Evolutionary conservation across 352 stramenopile species (phyloP).

Genomic region (Halophytophthora batemanensis): DNA sequence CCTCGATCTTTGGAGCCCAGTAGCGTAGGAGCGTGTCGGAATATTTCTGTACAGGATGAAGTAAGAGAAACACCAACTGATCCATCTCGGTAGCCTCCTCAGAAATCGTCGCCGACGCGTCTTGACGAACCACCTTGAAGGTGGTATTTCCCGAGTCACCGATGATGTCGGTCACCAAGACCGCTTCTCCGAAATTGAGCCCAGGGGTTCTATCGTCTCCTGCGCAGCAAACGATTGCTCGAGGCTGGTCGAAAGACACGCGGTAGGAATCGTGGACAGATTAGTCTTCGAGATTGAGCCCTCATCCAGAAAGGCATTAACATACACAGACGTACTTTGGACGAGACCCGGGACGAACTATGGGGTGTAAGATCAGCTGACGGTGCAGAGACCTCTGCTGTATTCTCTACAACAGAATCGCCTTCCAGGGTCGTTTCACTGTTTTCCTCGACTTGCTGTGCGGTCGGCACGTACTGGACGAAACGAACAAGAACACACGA

Average conservation of each 20-base stretch:
- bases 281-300: not conserved
- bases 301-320: slow-evolving; percentile 8
- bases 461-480: slow-evolving; percentile 19
- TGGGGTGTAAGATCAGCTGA: slow-evolving; percentile 2
- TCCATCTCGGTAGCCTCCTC: slow-evolving; percentile 34
- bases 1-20: slow-evolving; percentile 22
- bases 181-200: slow-evolving; percentile 37
- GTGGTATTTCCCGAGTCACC: slow-evolving; percentile 45
- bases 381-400: not conserved
- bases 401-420: slow-evolving; percentile 6
- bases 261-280: slow-evolving; percentile 5
- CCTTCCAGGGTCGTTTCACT: slow-evolving; percentile 8
- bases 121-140: slow-evolving; percentile 43
- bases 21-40: slow-evolving; percentile 17
- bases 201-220: slow-evolving; percentile 8
- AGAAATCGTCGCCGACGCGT: slow-evolving; percentile 31
- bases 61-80: slow-evolving; percentile 31
- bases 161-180: slow-evolving; percentile 41
- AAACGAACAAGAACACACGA: not conserved
- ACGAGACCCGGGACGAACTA: not conserved
- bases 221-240: slow-evolving; percentile 40
- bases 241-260: slow-evolving; percentile 25
- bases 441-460: slow-evolving; percentile 11
- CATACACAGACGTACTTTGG: slow-evolving; percentile 7
- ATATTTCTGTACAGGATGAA: slow-evolving; percentile 35